phyloP scores from a whole-genome alignment of 768 basidiomycete species.

The Tricholoma saponaceum region DNA sequence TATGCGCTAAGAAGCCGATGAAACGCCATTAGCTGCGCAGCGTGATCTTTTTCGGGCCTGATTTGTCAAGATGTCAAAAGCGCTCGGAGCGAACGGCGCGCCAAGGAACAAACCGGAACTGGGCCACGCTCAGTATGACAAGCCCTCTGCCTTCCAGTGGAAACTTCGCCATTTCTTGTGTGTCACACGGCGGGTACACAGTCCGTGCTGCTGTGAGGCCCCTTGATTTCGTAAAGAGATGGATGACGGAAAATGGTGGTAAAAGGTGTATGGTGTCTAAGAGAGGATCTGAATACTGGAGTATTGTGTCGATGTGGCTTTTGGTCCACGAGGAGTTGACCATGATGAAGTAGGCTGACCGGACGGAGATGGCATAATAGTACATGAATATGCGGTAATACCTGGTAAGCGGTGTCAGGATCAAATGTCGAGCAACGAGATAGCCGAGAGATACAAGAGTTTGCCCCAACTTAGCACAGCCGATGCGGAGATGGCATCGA shows the following conservation, averaged over 20 bases:
- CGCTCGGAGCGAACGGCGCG: not conserved
- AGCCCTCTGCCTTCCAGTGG: conserved; percentile 50
- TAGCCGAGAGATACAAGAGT: conserved; percentile 41
- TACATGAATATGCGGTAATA: conserved; percentile 90
- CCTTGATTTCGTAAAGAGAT: conserved; percentile 19
- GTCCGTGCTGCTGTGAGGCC: conserved; percentile 34
- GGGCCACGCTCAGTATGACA: conserved; percentile 83
- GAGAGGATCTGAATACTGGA: conserved; percentile 49
- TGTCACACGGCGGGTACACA: conserved; percentile 94
- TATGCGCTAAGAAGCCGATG: conserved; percentile 49
- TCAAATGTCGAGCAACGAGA: not conserved
- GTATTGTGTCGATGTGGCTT: conserved; percentile 72
- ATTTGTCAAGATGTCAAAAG: not conserved
- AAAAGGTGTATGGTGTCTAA: conserved; percentile 44
- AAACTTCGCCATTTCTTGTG: conserved; percentile 60
- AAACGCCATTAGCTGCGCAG: conserved; percentile 72
- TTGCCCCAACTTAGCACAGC: conserved; percentile 54
- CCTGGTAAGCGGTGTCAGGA: conserved; percentile 30
- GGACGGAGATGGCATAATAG: conserved; percentile 73
- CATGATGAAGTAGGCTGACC: conserved; percentile 75
- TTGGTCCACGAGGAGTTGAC: conserved; percentile 97
- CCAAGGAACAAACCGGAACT: conserved; percentile 68
- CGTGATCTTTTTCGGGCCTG: conserved; percentile 94
- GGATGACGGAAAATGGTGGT: conserved; percentile 37
- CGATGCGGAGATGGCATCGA: conserved; percentile 50